Base-by-base conservation (phyloP, 306 rosid species). In the Notholithocarpus densiflorus region DNA sequence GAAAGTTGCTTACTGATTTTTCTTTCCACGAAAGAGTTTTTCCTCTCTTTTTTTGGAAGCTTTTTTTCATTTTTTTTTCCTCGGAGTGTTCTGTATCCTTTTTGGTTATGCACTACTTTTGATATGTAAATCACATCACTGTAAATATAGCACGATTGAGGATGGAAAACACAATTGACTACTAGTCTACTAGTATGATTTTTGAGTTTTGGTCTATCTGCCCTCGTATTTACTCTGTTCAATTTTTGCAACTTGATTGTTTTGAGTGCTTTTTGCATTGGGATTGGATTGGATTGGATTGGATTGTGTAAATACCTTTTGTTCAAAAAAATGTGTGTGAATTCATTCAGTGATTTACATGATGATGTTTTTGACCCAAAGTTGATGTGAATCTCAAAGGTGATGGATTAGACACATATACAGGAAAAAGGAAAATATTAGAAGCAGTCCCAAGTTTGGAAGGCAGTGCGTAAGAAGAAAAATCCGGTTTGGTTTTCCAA, bases 31-130 rank as follows among this genome's bases (percentile, higher is more conserved):
- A 29, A 69, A 51, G 75, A 64, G 53, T 74, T 61, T 37, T 40
- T 40, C 45, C 45, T 40, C 12, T 40, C 53, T 68, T 56, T 65
- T 72, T 1, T 37, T 23, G 23, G 45, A 56, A 72, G 10, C 10
- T 37, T 81, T 73, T 76, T 10, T 27, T 79, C 69, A 8, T 43
- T 1, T 32, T 15, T 73, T 27, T 5, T 62, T n/a, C 0, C 31
- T 55, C 13, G 14, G 68, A 66, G 82, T 77, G 76, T 53, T 43
- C 57, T 11, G n/a, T 48, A 5, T 45, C 69, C 31, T 71, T 56
- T 78, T 75, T 51, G 71, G 73, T 80, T 75, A 79, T 23, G 70
- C 21, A 9, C 71, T 74, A 17, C 79, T 81, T 82, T 80, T 75
- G 62, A 59, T 79, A 34, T 76, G 86, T 81, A 79, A 72, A 75